Base-by-base conservation (phyloP, 108 stramenopile genomes). In the Cyclostephanos invisitatus region DNA sequence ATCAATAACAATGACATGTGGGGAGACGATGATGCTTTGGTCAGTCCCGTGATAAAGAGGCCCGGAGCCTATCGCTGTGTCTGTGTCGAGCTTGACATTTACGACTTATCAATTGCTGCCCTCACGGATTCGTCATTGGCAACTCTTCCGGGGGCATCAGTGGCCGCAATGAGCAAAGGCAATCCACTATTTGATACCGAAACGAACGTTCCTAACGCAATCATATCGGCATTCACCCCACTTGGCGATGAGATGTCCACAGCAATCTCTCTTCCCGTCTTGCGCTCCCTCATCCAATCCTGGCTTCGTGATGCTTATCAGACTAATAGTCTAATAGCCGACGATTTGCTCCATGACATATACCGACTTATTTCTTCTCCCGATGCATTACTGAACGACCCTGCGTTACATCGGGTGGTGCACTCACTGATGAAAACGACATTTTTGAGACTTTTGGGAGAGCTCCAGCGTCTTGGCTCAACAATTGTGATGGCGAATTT, bases 391-490 rank as follows among this genome's bases (percentile, higher is more conserved):
- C 79, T 98, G 71, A 89, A 96, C 73, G 97, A 98, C 67, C 96
- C 98, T 8, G 90, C 93, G 22, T 84, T 99, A 35, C 94, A 96
- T 71, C 91, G 97, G 0, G 85, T 95, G 18, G 85, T 98, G 6
- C 91, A 91, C 69, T 74, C 83, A 18, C 62, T 98, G 42, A 98
- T 97, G 96, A 85, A 83, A 62, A 84, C 92, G 57, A 91, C 93
- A 17, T 98, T 98, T 68, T 63, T 78, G 54, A 84, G 89, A 38
- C 87, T 99, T 49, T 82, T 99, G 56, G 86, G 86, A 35, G 96
- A 98, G 70, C 85, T 98, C n/a, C 95, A 96, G 59, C 87, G 96
- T 32, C 79, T 98, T 58, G 99, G 98, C 14, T 96, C 94, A 21
- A 78, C 86, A n/a, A 90, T 99, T 29, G 88, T 99, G 15, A 85